Evolutionary conservation across 108 stramenopile species (phyloP), one percentile per base, ranked within the genome.

Genomic region (Cyclotella distinguenda): DNA sequence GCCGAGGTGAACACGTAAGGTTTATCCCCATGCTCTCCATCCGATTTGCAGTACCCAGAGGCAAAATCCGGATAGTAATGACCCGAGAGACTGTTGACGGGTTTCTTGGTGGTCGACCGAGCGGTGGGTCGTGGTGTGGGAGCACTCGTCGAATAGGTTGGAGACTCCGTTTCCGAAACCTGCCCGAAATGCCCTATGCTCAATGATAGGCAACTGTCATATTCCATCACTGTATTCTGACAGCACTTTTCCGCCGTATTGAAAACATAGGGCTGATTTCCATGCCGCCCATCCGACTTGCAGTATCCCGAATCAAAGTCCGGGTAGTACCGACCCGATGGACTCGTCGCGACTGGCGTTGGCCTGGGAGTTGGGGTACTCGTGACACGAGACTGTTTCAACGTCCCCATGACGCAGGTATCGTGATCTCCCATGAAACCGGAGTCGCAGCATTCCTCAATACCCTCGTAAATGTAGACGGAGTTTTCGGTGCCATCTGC

Each of bases 41-140:
- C 52, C 8, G 52, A 54, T 16, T 16, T 54, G 52, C 52, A 54
- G 25, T 34, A 54, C 3, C 52, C 52, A 6, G 52, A 31, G 8
- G 52, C 10, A 23, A 54, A 54, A 34, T 54, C 52, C 6, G 52
- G 52, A 16, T 54, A 54, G 15, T 50, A 50, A n/a, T n/a, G n/a
- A n/a, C n/a, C n/a, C n/a, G n/a, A n/a, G n/a, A n/a, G n/a, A n/a
- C n/a, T n/a, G n/a, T n/a, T n/a, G n/a, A n/a, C n/a, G n/a, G n/a
- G n/a, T n/a, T n/a, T n/a, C n/a, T 46, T 19, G 25, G 32, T 54
- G 8, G 33, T 33, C 4, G 32, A 5, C 15, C 33, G 32, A 54
- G 52, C 12, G n/a, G n/a, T 7, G 13, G 30, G 13, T 16, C 32
- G 32, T 16, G 30, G 32, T 34, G 30, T 58, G 28, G 56, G 40